Conservation (phyloP, 129 eudicot species). For the Deinandra increscens region DNA sequence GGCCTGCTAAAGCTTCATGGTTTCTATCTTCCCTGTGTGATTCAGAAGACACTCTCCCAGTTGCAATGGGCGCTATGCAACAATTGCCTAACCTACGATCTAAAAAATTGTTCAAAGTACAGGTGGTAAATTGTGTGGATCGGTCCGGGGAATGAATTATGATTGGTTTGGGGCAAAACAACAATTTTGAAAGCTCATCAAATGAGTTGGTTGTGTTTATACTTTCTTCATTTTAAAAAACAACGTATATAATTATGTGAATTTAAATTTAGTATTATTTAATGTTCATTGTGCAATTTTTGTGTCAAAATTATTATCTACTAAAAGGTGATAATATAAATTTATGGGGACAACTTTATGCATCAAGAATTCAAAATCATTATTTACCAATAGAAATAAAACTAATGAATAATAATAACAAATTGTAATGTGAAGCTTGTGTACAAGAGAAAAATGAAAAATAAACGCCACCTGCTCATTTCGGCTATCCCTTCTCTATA, state of each 20-base stretch:
- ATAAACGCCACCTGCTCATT: background rate
- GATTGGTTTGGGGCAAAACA: background rate
- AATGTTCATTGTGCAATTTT: background rate
- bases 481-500: background rate
- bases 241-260: background rate
- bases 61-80: constrained; percentile 99
- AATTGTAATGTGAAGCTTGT: background rate
- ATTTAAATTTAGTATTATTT: background rate
- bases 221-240: background rate
- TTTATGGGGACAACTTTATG: background rate
- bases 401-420: background rate
- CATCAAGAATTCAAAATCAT: background rate
- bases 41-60: no score
- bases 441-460: background rate
- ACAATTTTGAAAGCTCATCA: background rate
- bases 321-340: background rate
- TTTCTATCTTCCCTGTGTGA: no score
- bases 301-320: background rate
- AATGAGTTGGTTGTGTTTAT: background rate
- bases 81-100: constrained; percentile 90
- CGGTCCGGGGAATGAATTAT: background rate
- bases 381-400: background rate
- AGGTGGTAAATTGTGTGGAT: background rate
- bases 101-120: constrained; percentile 73
- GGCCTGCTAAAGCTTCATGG: no score